These are phyloP conservation scores for Porcisia hertigi DNA, from an alignment of 208 protist genomes.

Conservation along the genomic window DNA sequence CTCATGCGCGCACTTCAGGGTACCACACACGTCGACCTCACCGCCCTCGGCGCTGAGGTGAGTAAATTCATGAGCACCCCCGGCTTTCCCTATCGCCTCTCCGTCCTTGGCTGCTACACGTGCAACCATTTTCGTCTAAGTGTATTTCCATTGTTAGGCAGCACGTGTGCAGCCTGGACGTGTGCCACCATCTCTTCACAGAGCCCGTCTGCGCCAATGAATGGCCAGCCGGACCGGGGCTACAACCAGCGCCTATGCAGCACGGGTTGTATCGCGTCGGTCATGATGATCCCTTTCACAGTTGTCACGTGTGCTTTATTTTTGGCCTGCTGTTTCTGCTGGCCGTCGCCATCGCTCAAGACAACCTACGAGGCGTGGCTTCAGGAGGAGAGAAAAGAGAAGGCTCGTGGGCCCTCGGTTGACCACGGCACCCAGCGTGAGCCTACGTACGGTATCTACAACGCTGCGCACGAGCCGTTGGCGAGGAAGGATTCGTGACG, in stretches of 20 bases:
- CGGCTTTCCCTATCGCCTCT: conserved; percentile 39
- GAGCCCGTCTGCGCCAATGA: conserved; percentile 12
- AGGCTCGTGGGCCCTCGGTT: conserved; percentile 4
- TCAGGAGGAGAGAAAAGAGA: conserved; percentile 19
- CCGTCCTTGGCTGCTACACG: conserved; percentile 36
- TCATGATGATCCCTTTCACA: conserved; percentile 48
- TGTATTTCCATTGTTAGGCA: conserved; percentile 12
- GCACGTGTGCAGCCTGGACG: conserved; percentile 23
- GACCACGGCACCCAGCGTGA: conserved; percentile 17
- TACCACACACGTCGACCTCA: neutral
- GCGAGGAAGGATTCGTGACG: neutral
- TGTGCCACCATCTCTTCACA: conserved; percentile 33
- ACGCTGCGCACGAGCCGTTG: conserved; percentile 18
- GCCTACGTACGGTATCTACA: neutral
- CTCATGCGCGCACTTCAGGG: conserved; percentile 23
- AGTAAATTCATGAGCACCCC: conserved; percentile 31
- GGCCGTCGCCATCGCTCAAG: conserved; percentile 53
- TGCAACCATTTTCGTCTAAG: conserved; percentile 42
- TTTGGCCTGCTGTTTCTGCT: conserved; percentile 44
- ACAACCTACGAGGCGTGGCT: conserved; percentile 30
- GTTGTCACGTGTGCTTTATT: conserved; percentile 35
- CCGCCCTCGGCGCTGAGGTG: neutral
- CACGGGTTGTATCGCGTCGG: conserved; percentile 42
- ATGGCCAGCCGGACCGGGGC: conserved; percentile 37
- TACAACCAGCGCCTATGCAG: conserved; percentile 60